Base-by-base conservation (phyloP, 2,329 filamentous ascomycete genomes). In the Fusarium sp. region DNA sequence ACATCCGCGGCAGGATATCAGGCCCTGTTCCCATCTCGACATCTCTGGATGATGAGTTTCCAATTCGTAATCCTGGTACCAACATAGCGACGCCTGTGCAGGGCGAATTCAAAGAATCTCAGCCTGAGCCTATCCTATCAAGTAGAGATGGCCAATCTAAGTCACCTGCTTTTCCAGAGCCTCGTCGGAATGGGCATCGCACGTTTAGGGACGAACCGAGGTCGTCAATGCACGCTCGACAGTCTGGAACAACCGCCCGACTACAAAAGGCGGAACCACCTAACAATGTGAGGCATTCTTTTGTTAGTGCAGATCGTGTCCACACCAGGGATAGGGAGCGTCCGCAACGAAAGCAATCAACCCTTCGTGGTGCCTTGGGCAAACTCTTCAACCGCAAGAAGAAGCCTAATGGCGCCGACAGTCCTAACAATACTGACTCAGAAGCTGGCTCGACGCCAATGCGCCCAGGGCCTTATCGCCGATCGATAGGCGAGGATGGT, bases 381-480 rank as follows among this genome's bases (percentile, higher is more conserved):
- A 87, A 82, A 65, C 77, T 91, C 11, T 89, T 91, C 75, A 85
- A 87, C 15, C 84, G 86, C 62, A 87, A 83, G 65, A 87, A 85
- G 77, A 88, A 86, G 77, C 6, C 51, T 19, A 63, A 58, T 46
- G 47, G 62, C 38, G 57, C 65, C 17, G 71, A 71, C 26, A 75
- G 65, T 44, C 52, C 61, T 9, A 67, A 65, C 46, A 66, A 72
- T 40, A 69, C 73, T 21, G 70, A 73, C 38, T 74, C 73, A 15
- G 70, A 73, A 36, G 38, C 55, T 15, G 60, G 55, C 15, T 60
- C 68, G 6, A 74, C 54, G 71, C 75, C 36, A 67, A 73, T 46
- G 65, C 75, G 38, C 81, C 61, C 56, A 17, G 62, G 55, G 10
- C 69, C 66, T 44, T 69, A 66, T 50, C 71, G 67, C 43, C 71